These are phyloP conservation scores for Ceriops zippeliana DNA, from an alignment of 345 rosid genomes.

Conservation along the genomic window DNA sequence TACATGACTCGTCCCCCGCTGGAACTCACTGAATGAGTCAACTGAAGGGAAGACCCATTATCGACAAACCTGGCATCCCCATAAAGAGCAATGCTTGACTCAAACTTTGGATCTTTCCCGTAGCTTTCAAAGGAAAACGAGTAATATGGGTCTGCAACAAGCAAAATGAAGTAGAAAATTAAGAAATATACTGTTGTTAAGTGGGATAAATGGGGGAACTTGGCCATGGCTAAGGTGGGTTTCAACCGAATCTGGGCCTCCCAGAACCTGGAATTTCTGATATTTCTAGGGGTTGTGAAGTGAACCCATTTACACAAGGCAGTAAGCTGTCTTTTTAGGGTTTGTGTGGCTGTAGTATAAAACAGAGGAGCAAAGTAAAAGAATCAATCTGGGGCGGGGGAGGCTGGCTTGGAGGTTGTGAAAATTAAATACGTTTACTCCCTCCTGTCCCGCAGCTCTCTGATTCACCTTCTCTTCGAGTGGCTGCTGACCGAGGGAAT, in stretches of 20 bases:
- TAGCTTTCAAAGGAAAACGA: slow-evolving; percentile 49
- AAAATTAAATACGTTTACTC: slow-evolving; percentile 47
- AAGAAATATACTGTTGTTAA: slow-evolving; percentile 28
- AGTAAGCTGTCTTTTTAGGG: slow-evolving; percentile 22
- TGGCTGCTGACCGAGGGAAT: slow-evolving; percentile 48
- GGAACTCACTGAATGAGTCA: slow-evolving; percentile 42
- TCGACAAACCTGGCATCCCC: slow-evolving; percentile 58
- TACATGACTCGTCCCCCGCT: slow-evolving; percentile 57
- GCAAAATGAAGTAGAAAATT: slow-evolving; percentile 32
- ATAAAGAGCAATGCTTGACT: slow-evolving; percentile 44
- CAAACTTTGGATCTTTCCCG: slow-evolving; percentile 49
- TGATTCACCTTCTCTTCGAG: slow-evolving; percentile 33
- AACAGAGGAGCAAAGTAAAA: slow-evolving; percentile 28
- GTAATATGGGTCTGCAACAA: slow-evolving; percentile 37
- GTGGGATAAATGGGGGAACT: slow-evolving; percentile 29
- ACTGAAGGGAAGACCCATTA: slow-evolving; percentile 54
- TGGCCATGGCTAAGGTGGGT: slow-evolving; percentile 49
- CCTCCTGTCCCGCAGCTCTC: slow-evolving; percentile 37
- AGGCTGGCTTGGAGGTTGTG: slow-evolving; percentile 42
- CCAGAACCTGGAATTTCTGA: background rate
- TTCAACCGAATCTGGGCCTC: slow-evolving; percentile 24
- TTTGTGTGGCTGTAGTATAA: slow-evolving; percentile 14
- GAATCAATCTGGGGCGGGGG: slow-evolving; percentile 9
- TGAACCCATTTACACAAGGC: slow-evolving; percentile 35
- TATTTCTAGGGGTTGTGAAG: slow-evolving; percentile 27